Percentiles rank a stretch among this genome's conserved stretches.
Evolutionary conservation across 192 early-diverging fungal genomes (phyloP).

Genomic region (Oehlia diaphana): DNA sequence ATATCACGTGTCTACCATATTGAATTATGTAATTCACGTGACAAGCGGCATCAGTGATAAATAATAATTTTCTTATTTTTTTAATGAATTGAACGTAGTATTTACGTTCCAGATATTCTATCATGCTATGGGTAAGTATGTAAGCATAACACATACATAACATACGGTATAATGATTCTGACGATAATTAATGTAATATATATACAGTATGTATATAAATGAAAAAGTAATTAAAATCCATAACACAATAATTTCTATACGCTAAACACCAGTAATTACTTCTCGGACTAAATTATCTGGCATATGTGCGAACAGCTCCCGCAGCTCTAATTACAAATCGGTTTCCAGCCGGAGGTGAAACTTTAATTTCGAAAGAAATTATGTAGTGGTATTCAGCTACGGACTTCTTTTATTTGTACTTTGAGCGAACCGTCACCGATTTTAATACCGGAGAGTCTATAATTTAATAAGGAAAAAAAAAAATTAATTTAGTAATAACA

Average conservation of each 20-base stretch:
- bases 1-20: too few species aligned
- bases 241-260: background rate
- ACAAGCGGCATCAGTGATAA: too few species aligned
- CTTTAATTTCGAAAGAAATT: slow-evolving; percentile 19
- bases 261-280: background rate
- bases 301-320: background rate
- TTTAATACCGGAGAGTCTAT: slow-evolving; percentile 7
- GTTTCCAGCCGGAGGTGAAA: background rate
- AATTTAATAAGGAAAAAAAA: background rate
- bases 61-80: too few species aligned
- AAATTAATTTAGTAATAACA: background rate
- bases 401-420: slow-evolving; percentile 26
- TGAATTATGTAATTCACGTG: too few species aligned
- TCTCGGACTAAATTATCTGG: slow-evolving; percentile 10
- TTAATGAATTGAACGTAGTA: too few species aligned
- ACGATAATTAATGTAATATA: too few species aligned
- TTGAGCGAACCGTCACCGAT: background rate
- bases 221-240: too few species aligned
- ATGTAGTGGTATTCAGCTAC: background rate
- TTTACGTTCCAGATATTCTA: too few species aligned
- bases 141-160: too few species aligned
- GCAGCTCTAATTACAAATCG: background rate
- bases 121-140: too few species aligned
- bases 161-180: too few species aligned
- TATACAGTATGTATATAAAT: too few species aligned